Percentiles rank a stretch among this genome's conserved stretches.
These are phyloP conservation scores for Malassezia sympodialis DNA, from an alignment of 1,284 basidiomycete species.

Conservation along the genomic window DNA sequence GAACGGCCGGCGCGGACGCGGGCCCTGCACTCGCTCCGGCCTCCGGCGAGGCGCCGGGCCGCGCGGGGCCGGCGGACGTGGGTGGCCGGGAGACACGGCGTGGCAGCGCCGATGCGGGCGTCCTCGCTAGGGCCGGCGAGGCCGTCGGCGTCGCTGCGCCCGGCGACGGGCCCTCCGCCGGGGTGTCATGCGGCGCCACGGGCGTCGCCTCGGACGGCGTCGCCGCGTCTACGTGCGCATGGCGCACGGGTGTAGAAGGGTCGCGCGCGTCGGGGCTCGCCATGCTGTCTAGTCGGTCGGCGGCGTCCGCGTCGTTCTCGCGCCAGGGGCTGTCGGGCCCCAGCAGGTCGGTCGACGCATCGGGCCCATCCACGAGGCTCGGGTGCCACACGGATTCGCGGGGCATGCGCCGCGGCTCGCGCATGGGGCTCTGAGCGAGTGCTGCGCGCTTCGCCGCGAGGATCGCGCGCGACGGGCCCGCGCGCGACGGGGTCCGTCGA, in stretches of 20 bases:
- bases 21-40: background rate
- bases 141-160: background rate
- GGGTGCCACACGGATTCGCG: constrained; percentile 19
- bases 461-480: constrained; percentile 30
- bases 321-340: constrained; percentile 1
- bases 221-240: background rate
- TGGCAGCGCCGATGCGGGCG: background rate
- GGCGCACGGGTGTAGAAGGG: background rate
- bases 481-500: constrained; percentile 16
- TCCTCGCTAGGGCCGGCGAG: background rate
- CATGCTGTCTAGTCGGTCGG: background rate
- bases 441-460: constrained; percentile 44
- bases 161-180: no score
- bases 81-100: background rate
- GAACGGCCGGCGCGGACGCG: background rate
- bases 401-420: constrained; percentile 8
- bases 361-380: constrained; percentile 10
- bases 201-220: background rate
- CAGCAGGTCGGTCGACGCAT: constrained; percentile 12
- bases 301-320: background rate
- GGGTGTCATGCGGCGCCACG: background rate
- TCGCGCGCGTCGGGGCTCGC: background rate
- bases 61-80: background rate
- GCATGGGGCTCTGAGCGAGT: constrained; percentile 14
- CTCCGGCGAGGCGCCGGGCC: background rate